phyloP scores from a whole-genome alignment of 805 yeast genomes.

The Saturnispora sanitii region DNA sequence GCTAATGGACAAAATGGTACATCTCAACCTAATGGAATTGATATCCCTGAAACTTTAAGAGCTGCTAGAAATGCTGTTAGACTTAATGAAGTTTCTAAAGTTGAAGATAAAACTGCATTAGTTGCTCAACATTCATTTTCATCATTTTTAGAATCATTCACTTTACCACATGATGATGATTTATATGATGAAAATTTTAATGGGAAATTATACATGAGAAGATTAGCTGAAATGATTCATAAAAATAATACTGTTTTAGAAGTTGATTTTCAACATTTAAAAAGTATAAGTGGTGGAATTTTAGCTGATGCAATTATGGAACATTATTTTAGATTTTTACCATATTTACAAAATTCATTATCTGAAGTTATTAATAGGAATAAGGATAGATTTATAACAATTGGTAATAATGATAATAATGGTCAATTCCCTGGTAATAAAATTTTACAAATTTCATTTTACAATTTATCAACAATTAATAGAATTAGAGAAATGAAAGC shows the following conservation, averaged over 20 bases:
- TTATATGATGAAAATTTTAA: conserved; percentile 31
- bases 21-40: conserved; percentile 6
- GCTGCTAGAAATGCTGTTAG: conserved; percentile 40
- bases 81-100: conserved; percentile 68
- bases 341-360: conserved; percentile 70
- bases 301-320: conserved; percentile 82
- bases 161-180: conserved; percentile 29
- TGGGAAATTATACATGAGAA: conserved; percentile 63
- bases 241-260: conserved; percentile 71
- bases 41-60: conserved; percentile 16
- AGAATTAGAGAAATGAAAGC: conserved; percentile 87
- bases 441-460: conserved; percentile 83
- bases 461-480: conserved; percentile 70
- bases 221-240: conserved; percentile 68
- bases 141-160: conserved; percentile 61
- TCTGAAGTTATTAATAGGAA: conserved; percentile 60
- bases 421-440: conserved; percentile 47
- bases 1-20: no score
- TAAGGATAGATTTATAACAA: conserved; percentile 53
- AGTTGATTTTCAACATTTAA: conserved; percentile 74
- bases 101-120: conserved; percentile 85
- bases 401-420: conserved; percentile 23
- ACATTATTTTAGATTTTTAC: conserved; percentile 87
- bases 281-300: conserved; percentile 71
- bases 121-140: conserved; percentile 89